These are phyloP conservation scores for Plantago rigida DNA, from an alignment of 305 asterid genomes.

Conservation along the genomic window DNA sequence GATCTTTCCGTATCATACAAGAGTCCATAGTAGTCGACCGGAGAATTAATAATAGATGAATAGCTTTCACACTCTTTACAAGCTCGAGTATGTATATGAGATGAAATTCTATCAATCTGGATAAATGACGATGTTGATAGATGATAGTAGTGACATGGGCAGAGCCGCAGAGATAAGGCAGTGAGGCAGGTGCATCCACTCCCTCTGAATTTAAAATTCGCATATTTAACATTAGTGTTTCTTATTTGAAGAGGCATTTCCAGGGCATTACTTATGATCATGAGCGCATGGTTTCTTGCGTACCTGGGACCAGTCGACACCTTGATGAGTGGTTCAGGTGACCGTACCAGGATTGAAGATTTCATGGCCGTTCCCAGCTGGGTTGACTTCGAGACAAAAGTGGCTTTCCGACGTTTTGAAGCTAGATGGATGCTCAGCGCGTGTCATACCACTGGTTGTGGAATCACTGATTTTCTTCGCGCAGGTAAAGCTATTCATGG, in stretches of 20 bases:
- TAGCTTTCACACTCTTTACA: too few relatives aligned
- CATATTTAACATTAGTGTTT: too few relatives aligned
- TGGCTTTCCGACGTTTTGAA: constrained; percentile 30
- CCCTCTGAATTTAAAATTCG: too few relatives aligned
- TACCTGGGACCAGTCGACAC: constrained; percentile 23
- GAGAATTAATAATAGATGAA: too few relatives aligned
- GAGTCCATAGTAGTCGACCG: too few relatives aligned
- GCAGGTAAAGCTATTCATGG: constrained; percentile 21
- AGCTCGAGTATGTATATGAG: too few relatives aligned
- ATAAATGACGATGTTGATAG: too few relatives aligned
- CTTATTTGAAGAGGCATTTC: neutral
- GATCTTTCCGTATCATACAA: too few relatives aligned
- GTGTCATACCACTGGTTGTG: constrained; percentile 5
- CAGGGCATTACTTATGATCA: constrained; percentile 26
- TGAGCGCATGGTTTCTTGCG: constrained; percentile 23
- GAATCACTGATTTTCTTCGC: constrained; percentile 29
- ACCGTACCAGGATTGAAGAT: constrained; percentile 31
- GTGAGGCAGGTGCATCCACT: too few relatives aligned
- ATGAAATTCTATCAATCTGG: too few relatives aligned
- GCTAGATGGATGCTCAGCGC: constrained; percentile 21
- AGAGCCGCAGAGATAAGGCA: too few relatives aligned
- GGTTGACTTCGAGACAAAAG: constrained; percentile 32
- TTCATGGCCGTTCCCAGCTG: constrained; percentile 38
- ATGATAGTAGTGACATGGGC: too few relatives aligned
- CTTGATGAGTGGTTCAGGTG: constrained; percentile 25